phyloP scores from a whole-genome alignment of 2,329 filamentous ascomycete genomes.

The Diaporthe nobilis region DNA sequence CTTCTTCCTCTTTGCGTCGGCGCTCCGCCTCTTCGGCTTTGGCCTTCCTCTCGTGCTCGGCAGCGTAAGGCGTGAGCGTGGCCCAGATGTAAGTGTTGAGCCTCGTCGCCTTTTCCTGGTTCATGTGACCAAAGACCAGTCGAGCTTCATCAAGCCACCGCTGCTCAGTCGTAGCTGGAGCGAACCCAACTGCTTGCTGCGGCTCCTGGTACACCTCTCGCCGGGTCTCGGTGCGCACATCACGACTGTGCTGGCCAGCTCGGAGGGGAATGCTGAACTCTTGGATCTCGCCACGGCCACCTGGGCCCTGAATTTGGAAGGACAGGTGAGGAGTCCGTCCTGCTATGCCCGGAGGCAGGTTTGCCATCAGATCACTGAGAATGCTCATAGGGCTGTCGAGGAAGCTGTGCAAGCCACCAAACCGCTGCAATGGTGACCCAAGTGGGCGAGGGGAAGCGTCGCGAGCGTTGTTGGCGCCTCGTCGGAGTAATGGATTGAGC shows the following conservation, averaged over 20 bases:
- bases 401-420: conserved; percentile 60
- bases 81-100: conserved; percentile 79
- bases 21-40: conserved; percentile 72
- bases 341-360: conserved; percentile 62
- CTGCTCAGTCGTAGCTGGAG: conserved; percentile 76
- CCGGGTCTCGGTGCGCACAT: conserved; percentile 62
- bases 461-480: conserved; percentile 60
- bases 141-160: conserved; percentile 93
- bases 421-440: conserved; percentile 64
- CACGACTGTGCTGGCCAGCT: conserved; percentile 52
- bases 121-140: conserved; percentile 81
- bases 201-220: conserved; percentile 71
- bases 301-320: conserved; percentile 69
- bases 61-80: conserved; percentile 84
- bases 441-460: conserved; percentile 65
- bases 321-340: conserved; percentile 66
- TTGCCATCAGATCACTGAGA: conserved; percentile 70
- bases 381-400: conserved; percentile 68
- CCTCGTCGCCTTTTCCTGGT: conserved; percentile 77
- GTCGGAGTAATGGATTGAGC: conserved; percentile 87
- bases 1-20: conserved; percentile 67
- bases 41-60: conserved; percentile 82
- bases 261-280: conserved; percentile 63
- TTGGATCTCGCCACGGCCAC: conserved; percentile 63
- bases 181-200: conserved; percentile 82